Base-by-base conservation (phyloP, 176 grass and related monocot genomes). In the Avena sativa region DNA sequence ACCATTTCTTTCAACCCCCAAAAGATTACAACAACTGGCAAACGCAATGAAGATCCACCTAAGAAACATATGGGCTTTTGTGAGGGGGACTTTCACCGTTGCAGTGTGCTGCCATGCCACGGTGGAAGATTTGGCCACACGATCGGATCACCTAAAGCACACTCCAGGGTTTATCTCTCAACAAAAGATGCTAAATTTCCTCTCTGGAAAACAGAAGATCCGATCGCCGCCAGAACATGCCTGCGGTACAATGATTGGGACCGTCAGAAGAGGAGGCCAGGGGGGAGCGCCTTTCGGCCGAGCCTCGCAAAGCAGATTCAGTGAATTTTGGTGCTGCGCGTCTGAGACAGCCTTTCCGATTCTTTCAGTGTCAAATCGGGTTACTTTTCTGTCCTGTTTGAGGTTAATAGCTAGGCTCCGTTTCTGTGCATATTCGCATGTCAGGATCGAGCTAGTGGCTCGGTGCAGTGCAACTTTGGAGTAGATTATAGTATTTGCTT, bases 201-300 rank as follows among this genome's bases (percentile, higher is more conserved):
- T 59, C 4, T 6, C 32, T 34, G 55, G 11, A 8, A 12, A 32
- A 28, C 25, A 80, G n/a, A 49, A 80, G 68, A 81, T 78, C 30
- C 64, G 63, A 51, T 40, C 30, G 40, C 50, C 21, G 32, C 36
- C n/a, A 74, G 55, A 66, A 64, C 69, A 74, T 71, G 60, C 17
- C 9, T 12, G 65, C 5, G 9, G 79, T 71, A 52, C 88, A 82
- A 86, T 82, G 83, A 82, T 86, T 63, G 79, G 76, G 76, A 84
- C 52, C 14, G 15, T 12, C n/a, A 17, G 3, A 50, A 7, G 8
- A 14, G 46, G 71, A 12, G 43, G 43, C 70, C 70, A 46, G 71
- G 32, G 44, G 44, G 46, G 71, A 9, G 1, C 49, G 49, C 67
- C 75, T 57, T 85, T 57, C 19, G 69, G 59, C 82, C 30, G 30